Percentiles rank a stretch among this genome's conserved stretches.
Evolutionary conservation across 2,329 filamentous ascomycete genomes (phyloP).

Genomic region (Amesomyces nigricolor): DNA sequence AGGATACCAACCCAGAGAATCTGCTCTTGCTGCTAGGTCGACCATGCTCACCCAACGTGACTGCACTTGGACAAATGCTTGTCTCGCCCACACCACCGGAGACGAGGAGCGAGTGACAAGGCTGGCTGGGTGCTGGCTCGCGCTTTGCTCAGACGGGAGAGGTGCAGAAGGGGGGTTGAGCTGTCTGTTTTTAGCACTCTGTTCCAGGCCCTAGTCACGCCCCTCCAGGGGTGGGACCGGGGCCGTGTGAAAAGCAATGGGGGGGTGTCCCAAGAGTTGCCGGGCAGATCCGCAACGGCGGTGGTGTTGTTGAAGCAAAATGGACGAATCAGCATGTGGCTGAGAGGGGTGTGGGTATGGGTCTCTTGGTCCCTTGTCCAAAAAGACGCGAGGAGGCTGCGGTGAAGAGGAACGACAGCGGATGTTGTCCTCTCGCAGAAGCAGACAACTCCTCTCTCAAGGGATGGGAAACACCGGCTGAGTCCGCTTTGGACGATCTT

Average conservation of each 20-base stretch:
- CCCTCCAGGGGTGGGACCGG: conserved; percentile 19
- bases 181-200: conserved; percentile 25
- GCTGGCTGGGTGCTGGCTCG: conserved; percentile 14
- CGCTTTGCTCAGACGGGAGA: conserved; percentile 17
- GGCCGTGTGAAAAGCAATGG: conserved; percentile 19
- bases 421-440: too few relatives aligned
- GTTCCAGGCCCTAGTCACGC: conserved; percentile 21
- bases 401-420: neutral
- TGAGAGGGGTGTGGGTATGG: conserved; percentile 21
- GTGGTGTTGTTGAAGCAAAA: conserved; percentile 13
- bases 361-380: neutral
- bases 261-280: conserved; percentile 18
- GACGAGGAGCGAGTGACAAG: conserved; percentile 20
- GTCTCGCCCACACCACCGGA: conserved; percentile 22
- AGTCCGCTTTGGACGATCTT: too few relatives aligned
- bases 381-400: neutral
- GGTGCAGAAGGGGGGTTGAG: conserved; percentile 17
- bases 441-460: too few relatives aligned
- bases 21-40: neutral
- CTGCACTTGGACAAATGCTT: conserved; percentile 13
- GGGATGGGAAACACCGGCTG: too few relatives aligned
- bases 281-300: conserved; percentile 20
- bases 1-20: conserved; percentile 2
- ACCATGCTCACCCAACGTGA: neutral
- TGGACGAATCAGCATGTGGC: conserved; percentile 13